A percentile compares a stretch with the other conserved stretches of the same genome.
Evolutionary conservation across 148 eudicot genomes (phyloP).

Genomic region (Vaccinium darrowii): DNA sequence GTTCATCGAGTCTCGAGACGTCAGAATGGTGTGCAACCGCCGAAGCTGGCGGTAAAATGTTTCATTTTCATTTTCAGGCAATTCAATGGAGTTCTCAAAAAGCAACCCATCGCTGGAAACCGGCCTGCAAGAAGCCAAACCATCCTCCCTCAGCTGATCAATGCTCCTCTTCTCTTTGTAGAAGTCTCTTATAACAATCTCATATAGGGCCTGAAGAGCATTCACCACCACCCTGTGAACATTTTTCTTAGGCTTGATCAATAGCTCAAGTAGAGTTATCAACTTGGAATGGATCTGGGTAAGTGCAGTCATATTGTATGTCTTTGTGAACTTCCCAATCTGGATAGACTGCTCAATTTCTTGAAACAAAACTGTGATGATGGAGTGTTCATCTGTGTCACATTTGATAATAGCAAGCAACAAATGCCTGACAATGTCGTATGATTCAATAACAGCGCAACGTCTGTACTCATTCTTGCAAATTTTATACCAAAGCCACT

Average conservation of each 20-base stretch:
- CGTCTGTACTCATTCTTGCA: conserved; percentile 79
- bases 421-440: conserved; percentile 63
- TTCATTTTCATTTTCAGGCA: conserved; percentile 52
- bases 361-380: conserved; percentile 57
- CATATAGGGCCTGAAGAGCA: conserved; percentile 73
- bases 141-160: conserved; percentile 63
- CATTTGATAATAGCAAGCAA: conserved; percentile 50
- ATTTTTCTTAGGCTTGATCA: conserved; percentile 50
- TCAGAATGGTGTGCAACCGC: conserved; percentile 73
- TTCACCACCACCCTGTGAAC: conserved; percentile 64
- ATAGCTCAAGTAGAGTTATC: conserved; percentile 45
- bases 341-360: conserved; percentile 68
- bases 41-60: conserved; percentile 67
- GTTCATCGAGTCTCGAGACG: conserved; percentile 76
- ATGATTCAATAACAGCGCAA: conserved; percentile 77
- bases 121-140: conserved; percentile 55
- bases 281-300: conserved; percentile 60
- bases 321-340: conserved; percentile 68
- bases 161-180: conserved; percentile 46
- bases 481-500: conserved; percentile 81
- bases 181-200: conserved; percentile 64
- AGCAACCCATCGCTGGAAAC: conserved; percentile 44
- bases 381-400: conserved; percentile 59
- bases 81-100: conserved; percentile 68
- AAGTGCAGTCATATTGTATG: conserved; percentile 59